Evolutionary conservation across 208 protist species (phyloP), one percentile per base, ranked within the genome.

Genomic region (Kentomonas sorsogonicus): DNA sequence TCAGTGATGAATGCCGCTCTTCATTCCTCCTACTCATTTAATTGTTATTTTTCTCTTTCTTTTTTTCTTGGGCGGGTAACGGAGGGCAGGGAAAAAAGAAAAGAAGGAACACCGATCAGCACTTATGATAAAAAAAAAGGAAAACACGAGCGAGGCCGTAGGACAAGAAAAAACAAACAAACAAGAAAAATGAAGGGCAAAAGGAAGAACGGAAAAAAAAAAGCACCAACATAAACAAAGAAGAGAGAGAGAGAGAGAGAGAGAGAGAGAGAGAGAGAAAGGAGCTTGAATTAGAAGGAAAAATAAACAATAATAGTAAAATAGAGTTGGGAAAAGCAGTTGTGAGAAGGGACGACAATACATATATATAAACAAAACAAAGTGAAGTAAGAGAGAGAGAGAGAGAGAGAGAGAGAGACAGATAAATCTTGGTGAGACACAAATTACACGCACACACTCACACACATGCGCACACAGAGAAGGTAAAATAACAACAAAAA

Each of bases 401-500:
- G n/a, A n/a, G n/a, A n/a, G n/a, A n/a, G n/a, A n/a, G n/a, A n/a
- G n/a, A n/a, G n/a, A n/a, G n/a, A n/a, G n/a, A n/a, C n/a, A n/a
- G n/a, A n/a, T n/a, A n/a, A n/a, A n/a, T n/a, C n/a, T n/a, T n/a
- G n/a, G n/a, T n/a, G n/a, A n/a, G n/a, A n/a, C n/a, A n/a, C n/a
- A n/a, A n/a, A n/a, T n/a, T n/a, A n/a, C n/a, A n/a, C n/a, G n/a
- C n/a, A n/a, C n/a, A n/a, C n/a, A n/a, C n/a, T n/a, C n/a, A n/a
- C n/a, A n/a, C n/a, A n/a, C n/a, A n/a, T n/a, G n/a, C n/a, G n/a
- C n/a, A 31, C 6, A 52, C 13, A 52, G 30, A 13, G 29, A 25
- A 40, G 6, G 53, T 34, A 44, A 59, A 59, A 46, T 39, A 59
- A 27, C 13, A 33, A 59, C 6, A 31, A 48, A 53, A 5, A 44